Evolutionary conservation across 2,329 filamentous ascomycete species (phyloP), one percentile per base, ranked within the genome.

Genomic region (Neocatenulostroma microsporum): DNA sequence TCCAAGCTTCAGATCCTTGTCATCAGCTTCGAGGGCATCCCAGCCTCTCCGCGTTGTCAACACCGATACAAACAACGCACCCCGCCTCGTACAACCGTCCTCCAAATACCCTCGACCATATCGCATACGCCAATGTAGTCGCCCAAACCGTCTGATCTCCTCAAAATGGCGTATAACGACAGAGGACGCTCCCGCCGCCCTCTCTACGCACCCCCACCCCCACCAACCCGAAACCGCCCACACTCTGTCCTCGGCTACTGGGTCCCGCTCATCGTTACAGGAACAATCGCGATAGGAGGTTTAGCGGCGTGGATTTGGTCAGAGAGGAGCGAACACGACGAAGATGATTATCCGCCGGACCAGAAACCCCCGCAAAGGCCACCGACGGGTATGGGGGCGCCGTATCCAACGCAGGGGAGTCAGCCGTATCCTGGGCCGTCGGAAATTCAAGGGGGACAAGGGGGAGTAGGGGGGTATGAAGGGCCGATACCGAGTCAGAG

Each of bases 281-380:
- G 94, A 40, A 88, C 86, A 30, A 78, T 93, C 50, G 89, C 89
- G 42, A 86, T 88, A 15, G 80, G 84, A 37, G 87, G 88, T 21
- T 66, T 94, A 31, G 88, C 81, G 35, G 86, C 86, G 39, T 96
- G 89, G 89, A 78, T 88, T 42, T 94, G 87, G 87, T 93, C 83
- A 60, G 87, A 94, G 65, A 81, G 85, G 54, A 77, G 73, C 54
- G 80, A 84, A 48, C 75, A 80, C 40, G 80, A 85, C 36, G 80
- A 87, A 19, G 72, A 76, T 39, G 72, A 78, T 44, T 25, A 24
- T 5, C 30, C 21, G 18, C 66, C 68, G 37, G 37, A 51, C 18
- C 53, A 63, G 35, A 56, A 54, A 37, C 54, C 54, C 15, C 51
- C 49, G 21, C 46, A 24, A 15, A 11, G 49, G 21, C 54, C 54